Evolutionary conservation across 2,329 filamentous ascomycete genomes (phyloP), one percentile per base, ranked within the genome.

Genomic region (Hymenoscyphus infarciens): DNA sequence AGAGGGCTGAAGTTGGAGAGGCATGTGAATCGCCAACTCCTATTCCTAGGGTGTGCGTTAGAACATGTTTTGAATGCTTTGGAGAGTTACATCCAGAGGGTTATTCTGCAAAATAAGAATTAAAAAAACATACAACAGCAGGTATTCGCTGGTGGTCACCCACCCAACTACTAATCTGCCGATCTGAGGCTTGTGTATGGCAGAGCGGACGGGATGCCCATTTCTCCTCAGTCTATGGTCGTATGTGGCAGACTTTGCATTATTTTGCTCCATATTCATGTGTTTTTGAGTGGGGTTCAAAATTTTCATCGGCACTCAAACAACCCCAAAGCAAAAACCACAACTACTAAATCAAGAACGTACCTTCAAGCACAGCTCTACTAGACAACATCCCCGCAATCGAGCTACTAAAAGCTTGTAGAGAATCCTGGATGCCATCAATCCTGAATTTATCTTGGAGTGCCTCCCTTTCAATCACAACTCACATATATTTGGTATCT

Each of bases 401-500:
- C 2, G 84, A 85, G 68, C 83, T 86, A 4, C 84, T 84, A 72
- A 88, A 87, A 27, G 85, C 85, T 75, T 88, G 85, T 2, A 88
- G 73, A 0, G 85, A 87, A 75, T 88, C 85, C 82, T 74, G 27
- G 38, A 5, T 13, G 10, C 52, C 25, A 56, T 45, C 25, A 29
- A 56, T 3, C 39, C 27, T 31, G 27, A 49, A 22, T 31, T 49
- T 6, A 19, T 33, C 31, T 53, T 55, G 2, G n/a, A 22, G 10
- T 25, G 7, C 15, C 39, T 39, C 8, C 39, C 7, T 72, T 79
- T 69, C 73, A 84, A 83, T 11, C 2, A 73, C 42, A 15, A 74
- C 82, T 72, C 74, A 88, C 86, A 76, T 87, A 89, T 58, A 89
- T 84, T 73, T 89, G 87, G 74, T 89, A 88, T 71, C 86, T 88